phyloP scores from a whole-genome alignment of 2,329 filamentous ascomycete species.

The Fusarium beomiforme region DNA sequence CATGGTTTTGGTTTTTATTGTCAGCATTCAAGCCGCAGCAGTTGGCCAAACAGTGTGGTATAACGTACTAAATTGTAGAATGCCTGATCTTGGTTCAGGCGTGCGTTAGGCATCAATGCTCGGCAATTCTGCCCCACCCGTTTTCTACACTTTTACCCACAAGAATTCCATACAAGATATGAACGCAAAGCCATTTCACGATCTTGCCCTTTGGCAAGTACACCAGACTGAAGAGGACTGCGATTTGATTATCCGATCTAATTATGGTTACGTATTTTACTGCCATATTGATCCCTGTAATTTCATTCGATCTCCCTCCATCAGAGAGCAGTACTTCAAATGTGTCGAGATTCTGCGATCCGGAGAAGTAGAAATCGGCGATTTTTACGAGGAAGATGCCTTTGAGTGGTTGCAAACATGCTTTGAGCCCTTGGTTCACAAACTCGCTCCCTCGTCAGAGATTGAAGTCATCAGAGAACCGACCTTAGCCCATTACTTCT shows the following conservation, averaged over 20 bases:
- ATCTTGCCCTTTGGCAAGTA: background rate
- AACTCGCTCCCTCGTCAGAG: fast-evolving
- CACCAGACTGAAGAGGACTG: background rate
- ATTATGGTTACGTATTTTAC: background rate
- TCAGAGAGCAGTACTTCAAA: background rate
- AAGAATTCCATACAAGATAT: background rate
- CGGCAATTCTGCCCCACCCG: too few species aligned
- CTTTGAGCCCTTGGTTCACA: background rate
- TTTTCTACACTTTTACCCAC: too few species aligned
- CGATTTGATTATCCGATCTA: background rate
- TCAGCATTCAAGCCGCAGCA: too few species aligned
- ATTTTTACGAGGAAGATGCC: background rate
- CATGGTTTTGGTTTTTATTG: too few species aligned
- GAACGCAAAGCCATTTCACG: background rate
- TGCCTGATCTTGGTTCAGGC: too few species aligned
- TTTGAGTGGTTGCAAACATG: background rate
- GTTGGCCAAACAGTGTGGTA: too few species aligned
- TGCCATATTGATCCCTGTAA: background rate
- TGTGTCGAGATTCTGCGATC: background rate
- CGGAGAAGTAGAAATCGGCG: fast-evolving
- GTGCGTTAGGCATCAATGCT: too few species aligned
- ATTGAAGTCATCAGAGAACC: background rate
- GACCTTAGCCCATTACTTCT: background rate
- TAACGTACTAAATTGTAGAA: too few species aligned
- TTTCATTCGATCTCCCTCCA: background rate